Evolutionary conservation across 2,329 filamentous ascomycete genomes (phyloP), one percentile per base, ranked within the genome.

Genomic region (Paecilomyces niveus): DNA sequence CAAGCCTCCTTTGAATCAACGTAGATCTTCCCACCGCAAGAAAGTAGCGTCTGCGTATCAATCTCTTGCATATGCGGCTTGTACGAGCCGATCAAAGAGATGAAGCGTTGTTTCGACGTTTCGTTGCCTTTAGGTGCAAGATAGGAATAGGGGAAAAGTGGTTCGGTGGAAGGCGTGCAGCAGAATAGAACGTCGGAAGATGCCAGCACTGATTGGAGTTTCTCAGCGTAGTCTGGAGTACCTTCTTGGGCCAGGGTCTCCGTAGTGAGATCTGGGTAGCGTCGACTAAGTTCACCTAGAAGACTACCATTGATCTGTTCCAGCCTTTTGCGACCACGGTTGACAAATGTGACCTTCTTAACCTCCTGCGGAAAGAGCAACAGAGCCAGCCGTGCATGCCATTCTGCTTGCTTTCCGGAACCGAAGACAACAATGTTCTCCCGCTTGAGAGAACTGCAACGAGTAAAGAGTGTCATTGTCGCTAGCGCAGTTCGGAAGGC

Each of bases 401-500:
- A 82, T 57, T 79, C 71, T 0, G 78, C 79, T 62, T 81, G 79
- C 51, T 76, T 74, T 0, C 80, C 80, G 0, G 79, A 77, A 8
- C 80, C 80, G 59, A 81, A 79, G 1, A 82, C 73, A 9, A 81
- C 64, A 1, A 81, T 63, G 1, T 71, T 70, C n/a, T 67, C 68
- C 31, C 68, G 70, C 5, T 56, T 53, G 2, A 71, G 56, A 7
- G 64, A 58, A 0, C 55, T 55, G 58, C 68, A 74, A 39, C 82
- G 83, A 21, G 75, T 73, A 33, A 91, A 79, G 0, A 91, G 80
- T 26, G 87, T 85, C 57, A 87, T 83, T 3, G 87, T 88, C 1
- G 85, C 85, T 10, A 93, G 78, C 0, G 89, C 88, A 0, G 90
- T 94, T 60, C 90, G 85, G 73, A 93, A 94, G 2, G 88, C 89